phyloP scores from a whole-genome alignment of 2,329 filamentous ascomycete species.

The Colletotrichum destructivum region DNA sequence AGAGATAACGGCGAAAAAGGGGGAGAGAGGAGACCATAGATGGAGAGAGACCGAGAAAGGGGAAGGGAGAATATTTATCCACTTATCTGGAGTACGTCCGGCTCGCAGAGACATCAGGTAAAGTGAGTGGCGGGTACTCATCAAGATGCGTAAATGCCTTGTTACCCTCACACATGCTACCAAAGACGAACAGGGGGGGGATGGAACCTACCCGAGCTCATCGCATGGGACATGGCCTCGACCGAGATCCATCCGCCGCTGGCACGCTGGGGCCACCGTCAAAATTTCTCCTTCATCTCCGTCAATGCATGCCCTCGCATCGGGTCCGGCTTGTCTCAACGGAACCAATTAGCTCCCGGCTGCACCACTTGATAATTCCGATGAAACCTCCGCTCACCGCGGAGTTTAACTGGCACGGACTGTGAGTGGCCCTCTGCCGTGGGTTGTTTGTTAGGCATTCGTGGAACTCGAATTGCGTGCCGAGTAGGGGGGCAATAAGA shows the following conservation, averaged over 20 bases:
- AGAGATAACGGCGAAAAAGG: slow-evolving; percentile 7
- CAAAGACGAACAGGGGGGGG: too few relatives aligned
- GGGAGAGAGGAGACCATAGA: background rate
- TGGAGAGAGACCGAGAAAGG: background rate
- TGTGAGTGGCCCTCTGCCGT: background rate
- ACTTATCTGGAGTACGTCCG: background rate
- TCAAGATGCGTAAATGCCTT: too few relatives aligned
- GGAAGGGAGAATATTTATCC: too few relatives aligned
- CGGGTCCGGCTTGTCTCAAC: background rate
- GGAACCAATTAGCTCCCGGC: background rate
- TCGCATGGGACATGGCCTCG: background rate
- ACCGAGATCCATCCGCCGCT: background rate
- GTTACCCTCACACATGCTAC: too few relatives aligned
- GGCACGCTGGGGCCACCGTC: slow-evolving; percentile 1
- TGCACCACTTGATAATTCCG: background rate
- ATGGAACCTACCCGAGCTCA: background rate
- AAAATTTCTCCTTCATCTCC: slow-evolving; percentile 16
- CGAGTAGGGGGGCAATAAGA: too few relatives aligned
- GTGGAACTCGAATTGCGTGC: background rate
- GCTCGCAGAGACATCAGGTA: too few relatives aligned
- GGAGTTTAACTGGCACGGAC: background rate
- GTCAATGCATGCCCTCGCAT: background rate
- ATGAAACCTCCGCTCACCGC: background rate
- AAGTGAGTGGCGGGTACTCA: too few relatives aligned
- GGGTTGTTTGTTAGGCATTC: background rate